Evolutionary conservation across 2,329 filamentous ascomycete genomes (phyloP), one percentile per base, ranked within the genome.

Genomic region (Cladosporium austrohemisphaericum): DNA sequence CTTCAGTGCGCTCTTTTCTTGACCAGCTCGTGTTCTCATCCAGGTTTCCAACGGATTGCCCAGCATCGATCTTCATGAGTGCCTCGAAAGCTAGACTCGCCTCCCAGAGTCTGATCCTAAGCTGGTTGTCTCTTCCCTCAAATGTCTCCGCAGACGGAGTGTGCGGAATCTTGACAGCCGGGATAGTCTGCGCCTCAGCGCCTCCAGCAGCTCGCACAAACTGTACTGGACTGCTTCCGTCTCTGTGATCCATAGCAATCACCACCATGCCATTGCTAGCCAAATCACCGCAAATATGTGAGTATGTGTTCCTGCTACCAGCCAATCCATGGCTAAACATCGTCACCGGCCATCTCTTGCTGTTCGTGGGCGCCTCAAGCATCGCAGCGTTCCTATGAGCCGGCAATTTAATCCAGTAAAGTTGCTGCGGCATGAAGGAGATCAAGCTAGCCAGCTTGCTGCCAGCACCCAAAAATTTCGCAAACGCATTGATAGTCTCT

Each of bases 311-410:
- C 56, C 87, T 79, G 52, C 81, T 84, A 29, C 89, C 89, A 29
- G 86, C 89, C 1, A 95, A 75, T 1, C 89, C 89, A 63, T 95
- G 89, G 1, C 88, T 93, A 68, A 95, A 94, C 54, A 95, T 75
- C 72, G 89, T 83, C 0, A 88, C 85, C 0, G 89, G 88, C 85
- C 87, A 93, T 70, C 81, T 73, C 49, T 74, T 71, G 51, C 51
- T 80, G 61, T 51, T 72, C 52, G 62, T 72, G 1, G 67, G 65
- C 18, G 72, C 65, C 25, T 68, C 62, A 29, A 83, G 76, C 6
- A 91, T 67, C 5, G 76, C 73, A 9, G 86, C 86, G 63, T 90
- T 87, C 57, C 86, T 83, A 56, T 81, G 75, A 20, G 81, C 85
- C 5, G 86, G 86, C 20, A 92, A 84, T 1, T 81, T 77, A 38